Evolutionary conservation across 257 asterid species (phyloP).

Genomic region (Echium plantagineum): DNA sequence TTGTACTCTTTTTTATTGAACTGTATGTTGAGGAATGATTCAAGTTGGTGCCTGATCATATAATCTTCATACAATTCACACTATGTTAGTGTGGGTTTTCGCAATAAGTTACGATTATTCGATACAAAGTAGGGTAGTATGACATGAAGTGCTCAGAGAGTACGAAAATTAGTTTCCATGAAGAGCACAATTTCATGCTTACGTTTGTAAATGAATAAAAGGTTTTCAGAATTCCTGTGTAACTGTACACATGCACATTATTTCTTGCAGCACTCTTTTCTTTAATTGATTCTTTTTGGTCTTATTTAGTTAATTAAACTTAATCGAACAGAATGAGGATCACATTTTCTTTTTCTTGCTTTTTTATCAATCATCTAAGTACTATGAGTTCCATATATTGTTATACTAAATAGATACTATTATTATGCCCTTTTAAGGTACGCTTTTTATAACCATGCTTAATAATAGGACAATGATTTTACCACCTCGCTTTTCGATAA

Average conservation of each 20-base stretch:
- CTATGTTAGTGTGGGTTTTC: no score
- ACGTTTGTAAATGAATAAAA: no score
- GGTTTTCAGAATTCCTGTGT: no score
- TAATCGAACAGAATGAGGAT: background rate
- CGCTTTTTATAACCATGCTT: no score
- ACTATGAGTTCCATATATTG: background rate
- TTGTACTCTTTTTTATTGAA: no score
- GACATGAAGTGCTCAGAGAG: background rate
- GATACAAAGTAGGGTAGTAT: background rate
- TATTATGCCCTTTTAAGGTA: no score
- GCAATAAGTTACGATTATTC: background rate
- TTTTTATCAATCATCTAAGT: background rate
- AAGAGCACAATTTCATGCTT: no score
- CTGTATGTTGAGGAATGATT: no score
- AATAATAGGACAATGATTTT: no score
- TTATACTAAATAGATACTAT: background rate
- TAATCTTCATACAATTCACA: background rate
- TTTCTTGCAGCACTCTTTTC: no score
- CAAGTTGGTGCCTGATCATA: background rate
- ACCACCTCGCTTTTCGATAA: background rate
- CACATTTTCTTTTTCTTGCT: background rate
- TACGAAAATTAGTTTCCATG: no score
- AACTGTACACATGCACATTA: no score
- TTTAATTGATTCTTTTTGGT: background rate
- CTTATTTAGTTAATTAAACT: background rate